Base-by-base conservation (phyloP, 228 moss, liverwort and hornwort species). In the Sphagnum magellanicum region DNA sequence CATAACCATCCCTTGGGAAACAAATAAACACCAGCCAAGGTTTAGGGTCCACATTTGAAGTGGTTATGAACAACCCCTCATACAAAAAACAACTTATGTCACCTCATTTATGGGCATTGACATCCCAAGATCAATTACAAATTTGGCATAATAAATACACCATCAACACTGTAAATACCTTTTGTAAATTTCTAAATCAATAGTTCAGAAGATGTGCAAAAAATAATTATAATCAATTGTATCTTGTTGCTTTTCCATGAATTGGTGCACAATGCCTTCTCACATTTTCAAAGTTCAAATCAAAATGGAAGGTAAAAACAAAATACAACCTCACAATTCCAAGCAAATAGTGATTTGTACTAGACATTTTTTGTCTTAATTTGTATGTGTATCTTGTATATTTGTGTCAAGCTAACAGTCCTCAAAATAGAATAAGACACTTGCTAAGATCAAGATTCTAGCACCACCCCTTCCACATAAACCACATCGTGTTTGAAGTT, bases 171-270 rank as follows among this genome's bases (percentile, higher is more conserved):
- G n/a, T n/a, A n/a, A n/a, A n/a, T 53, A 98, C 98, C 94, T 88
- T 74, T 92, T 98, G 63, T 98, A 98, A 51, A 98, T 94, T 64
- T 98, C 98, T n/a, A 94, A 89, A 66, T 98, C 98, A 48, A 81
- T 77, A 48, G 89, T n/a, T n/a, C 76, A 65, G 79, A 88, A 13
- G 91, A 80, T 55, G 81, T 84, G 81, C 98, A 98, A 59, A 98
- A 94, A 68, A 98, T 90, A 68, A 98, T 87, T 51, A 89, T 94
- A 53, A 69, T 84, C n/a, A 32, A 94, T 79, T 79, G 83, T 92
- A 59, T 94, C 92, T 76, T 72, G 84, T 74, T 98, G 94, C 79
- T 92, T 98, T 77, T 94, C 98, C 73, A 98, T 81, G 74, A 98
- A 90, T 61, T 94, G 88, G 50, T 94, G 85, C 59, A 98, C 89